phyloP scores from a whole-genome alignment of 441 rosid genomes.

The Populus hybrid region DNA sequence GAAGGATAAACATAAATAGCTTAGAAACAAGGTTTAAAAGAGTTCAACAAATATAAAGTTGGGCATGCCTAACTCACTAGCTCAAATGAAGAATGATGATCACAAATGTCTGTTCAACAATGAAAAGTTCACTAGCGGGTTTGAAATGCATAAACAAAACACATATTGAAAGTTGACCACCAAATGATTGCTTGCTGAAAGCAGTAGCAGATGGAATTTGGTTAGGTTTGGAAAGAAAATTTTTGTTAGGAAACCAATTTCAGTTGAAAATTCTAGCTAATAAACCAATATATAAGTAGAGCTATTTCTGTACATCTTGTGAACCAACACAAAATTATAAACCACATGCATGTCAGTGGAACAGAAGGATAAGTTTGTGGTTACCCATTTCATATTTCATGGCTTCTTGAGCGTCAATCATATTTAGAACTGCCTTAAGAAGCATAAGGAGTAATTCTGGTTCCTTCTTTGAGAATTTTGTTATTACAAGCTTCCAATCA shows the following conservation, averaged over 20 bases:
- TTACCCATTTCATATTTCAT: conserved; percentile 53
- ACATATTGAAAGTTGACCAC: neutral
- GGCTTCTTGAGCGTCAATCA: conserved; percentile 46
- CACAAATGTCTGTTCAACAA: neutral
- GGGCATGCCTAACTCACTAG: neutral
- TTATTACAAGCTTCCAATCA: conserved; percentile 65
- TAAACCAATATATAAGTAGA: neutral
- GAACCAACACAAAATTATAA: neutral
- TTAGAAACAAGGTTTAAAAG: neutral
- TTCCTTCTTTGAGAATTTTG: conserved; percentile 64
- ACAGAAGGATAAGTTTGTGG: neutral
- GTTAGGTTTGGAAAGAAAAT: no score
- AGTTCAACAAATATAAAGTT: neutral
- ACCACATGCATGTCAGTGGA: neutral
- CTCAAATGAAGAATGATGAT: neutral
- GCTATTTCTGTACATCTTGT: neutral
- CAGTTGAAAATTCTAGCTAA: neutral
- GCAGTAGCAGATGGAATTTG: neutral
- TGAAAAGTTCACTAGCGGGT: neutral
- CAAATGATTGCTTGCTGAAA: neutral
- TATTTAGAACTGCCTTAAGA: conserved; percentile 62
- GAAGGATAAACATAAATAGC: neutral
- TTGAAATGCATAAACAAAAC: neutral
- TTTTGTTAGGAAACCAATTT: neutral
- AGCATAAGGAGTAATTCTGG: conserved; percentile 70